These are phyloP conservation scores for rapeseed (Brassica napus) DNA, from an alignment of 345 rosid species.

Conservation along the genomic window Da-Ae NC_063451.1:39177501-39178000, in stretches of 20 bases:
- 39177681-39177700: neutral
- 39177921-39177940: too few species aligned
- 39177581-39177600: slow-evolving; percentile 4
- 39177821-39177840: slow-evolving; percentile 10
- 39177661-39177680: slow-evolving; percentile 31
- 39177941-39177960: neutral
- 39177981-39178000: too few species aligned
- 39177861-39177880: neutral
- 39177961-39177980: neutral
- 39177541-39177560: neutral
- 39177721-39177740: slow-evolving; percentile 32
- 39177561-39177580: slow-evolving; percentile 15
- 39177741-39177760: slow-evolving; percentile 24
- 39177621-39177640: slow-evolving; percentile 31
- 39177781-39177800: neutral
- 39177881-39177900: neutral
- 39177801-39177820: neutral
- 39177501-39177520: slow-evolving; percentile 4
- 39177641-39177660: slow-evolving; percentile 18
- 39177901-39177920: neutral
- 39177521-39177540: neutral
- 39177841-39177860: neutral
- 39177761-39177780: slow-evolving; percentile 19
- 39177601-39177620: slow-evolving; percentile 1
- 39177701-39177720: neutral